A percentile compares a stretch with the other conserved stretches of the same genome.
These are phyloP conservation scores for Favolaschia claudopus DNA, from an alignment of 768 basidiomycete species.

Conservation along the genomic window DNA sequence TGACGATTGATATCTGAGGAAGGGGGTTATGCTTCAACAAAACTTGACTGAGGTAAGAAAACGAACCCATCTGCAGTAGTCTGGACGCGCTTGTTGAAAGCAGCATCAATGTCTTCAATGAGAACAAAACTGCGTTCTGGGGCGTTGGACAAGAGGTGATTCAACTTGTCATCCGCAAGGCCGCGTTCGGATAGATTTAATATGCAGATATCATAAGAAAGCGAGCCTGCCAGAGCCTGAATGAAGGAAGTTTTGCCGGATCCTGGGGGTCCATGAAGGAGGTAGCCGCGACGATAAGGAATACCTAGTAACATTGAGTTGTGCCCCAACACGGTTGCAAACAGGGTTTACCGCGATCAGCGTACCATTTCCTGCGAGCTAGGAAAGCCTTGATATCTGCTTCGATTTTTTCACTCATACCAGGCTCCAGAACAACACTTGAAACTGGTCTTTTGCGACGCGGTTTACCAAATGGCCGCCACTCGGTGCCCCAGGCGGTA, in stretches of 20 bases:
- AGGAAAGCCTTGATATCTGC: constrained; percentile 85
- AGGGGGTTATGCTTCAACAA: constrained; percentile 2
- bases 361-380: constrained; percentile 90
- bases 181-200: constrained; percentile 96
- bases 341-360: constrained; percentile 79
- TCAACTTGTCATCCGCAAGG: constrained; percentile 94
- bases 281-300: constrained; percentile 94
- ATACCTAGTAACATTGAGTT: constrained; percentile 66
- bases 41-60: neutral
- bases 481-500: constrained; percentile 96
- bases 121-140: constrained; percentile 94
- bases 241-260: constrained; percentile 99
- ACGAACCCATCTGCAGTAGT: constrained; percentile 91
- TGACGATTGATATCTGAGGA: constrained; percentile 84
- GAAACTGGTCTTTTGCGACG: constrained; percentile 83
- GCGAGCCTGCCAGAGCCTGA: constrained; percentile 91
- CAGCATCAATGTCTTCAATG: constrained; percentile 97
- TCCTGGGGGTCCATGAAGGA: constrained; percentile 95
- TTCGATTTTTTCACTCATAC: constrained; percentile 86
- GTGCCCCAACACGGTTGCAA: constrained; percentile 5
- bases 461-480: constrained; percentile 95
- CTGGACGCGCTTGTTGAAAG: constrained; percentile 92
- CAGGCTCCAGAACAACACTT: constrained; percentile 88
- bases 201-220: constrained; percentile 95
- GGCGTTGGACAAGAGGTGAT: constrained; percentile 89